Evolutionary conservation across 163 green algal species (phyloP).

Genomic region (Scenedesmus sp.): DNA sequence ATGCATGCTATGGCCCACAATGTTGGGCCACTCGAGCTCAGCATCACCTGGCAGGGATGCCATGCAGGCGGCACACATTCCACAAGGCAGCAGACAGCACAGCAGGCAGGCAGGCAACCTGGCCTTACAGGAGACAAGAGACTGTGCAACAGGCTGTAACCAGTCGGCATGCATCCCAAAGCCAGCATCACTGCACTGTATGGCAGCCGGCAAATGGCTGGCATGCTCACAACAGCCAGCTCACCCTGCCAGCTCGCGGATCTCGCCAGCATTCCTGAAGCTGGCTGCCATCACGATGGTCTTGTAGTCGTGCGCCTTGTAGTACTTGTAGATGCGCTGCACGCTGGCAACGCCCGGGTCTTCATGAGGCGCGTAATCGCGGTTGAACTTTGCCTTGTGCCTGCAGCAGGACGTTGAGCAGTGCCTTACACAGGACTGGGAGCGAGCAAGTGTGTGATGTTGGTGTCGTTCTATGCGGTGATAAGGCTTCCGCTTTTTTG

Average conservation of each 20-base stretch:
- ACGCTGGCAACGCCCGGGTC: conserved; percentile 91
- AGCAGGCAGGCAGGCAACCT: too few species aligned
- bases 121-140: too few species aligned
- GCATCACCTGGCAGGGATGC: too few species aligned
- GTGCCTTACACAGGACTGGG: neutral
- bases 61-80: too few species aligned
- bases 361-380: conserved; percentile 81
- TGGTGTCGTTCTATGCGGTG: neutral
- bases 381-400: conserved; percentile 75
- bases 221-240: neutral
- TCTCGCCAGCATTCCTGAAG: conserved; percentile 93
- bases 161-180: too few species aligned
- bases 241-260: conserved; percentile 86
- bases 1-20: too few species aligned
- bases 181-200: neutral
- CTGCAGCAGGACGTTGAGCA: neutral
- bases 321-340: conserved; percentile 92
- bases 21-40: too few species aligned
- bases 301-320: conserved; percentile 80
- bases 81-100: too few species aligned
- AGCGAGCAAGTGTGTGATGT: neutral
- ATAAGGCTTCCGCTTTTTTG: neutral
- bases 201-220: neutral
- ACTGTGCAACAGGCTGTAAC: too few species aligned
- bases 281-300: conserved; percentile 94